These are phyloP conservation scores for Dothistroma septosporum DNA, from an alignment of 2,329 filamentous ascomycete species.

Conservation along the genomic window DNA sequence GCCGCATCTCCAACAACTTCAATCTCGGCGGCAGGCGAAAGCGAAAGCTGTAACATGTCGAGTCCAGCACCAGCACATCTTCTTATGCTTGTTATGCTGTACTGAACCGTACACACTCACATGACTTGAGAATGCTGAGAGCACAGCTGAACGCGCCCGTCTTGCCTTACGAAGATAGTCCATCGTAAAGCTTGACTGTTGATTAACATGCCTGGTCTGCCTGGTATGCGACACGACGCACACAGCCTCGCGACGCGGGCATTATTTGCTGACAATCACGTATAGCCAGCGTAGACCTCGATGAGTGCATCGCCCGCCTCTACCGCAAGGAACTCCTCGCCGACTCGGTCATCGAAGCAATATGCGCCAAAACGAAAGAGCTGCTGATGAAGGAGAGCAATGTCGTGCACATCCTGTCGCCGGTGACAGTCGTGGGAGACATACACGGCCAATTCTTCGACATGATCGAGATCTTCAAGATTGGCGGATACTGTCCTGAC, in stretches of 20 bases:
- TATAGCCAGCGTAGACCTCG: slow-evolving; percentile 88
- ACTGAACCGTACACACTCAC: background rate
- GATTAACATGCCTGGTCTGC: slow-evolving; percentile 47
- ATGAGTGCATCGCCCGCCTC: slow-evolving; percentile 94
- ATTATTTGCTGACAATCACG: slow-evolving; percentile 13
- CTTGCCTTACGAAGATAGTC: slow-evolving; percentile 19
- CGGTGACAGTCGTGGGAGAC: slow-evolving; percentile 95
- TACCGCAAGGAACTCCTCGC: slow-evolving; percentile 97
- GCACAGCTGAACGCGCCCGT: slow-evolving; percentile 12
- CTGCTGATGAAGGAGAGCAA: slow-evolving; percentile 99
- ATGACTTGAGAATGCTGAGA: slow-evolving; percentile 21
- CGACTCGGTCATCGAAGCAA: slow-evolving; percentile 96
- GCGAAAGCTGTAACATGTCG: background rate
- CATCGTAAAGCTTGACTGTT: slow-evolving; percentile 14
- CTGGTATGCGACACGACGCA: slow-evolving; percentile 38
- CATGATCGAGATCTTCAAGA: slow-evolving; percentile 98
- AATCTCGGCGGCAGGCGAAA: background rate
- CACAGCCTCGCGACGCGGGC: background rate
- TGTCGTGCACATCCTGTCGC: slow-evolving; percentile 92
- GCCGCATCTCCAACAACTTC: background rate
- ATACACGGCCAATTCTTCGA: slow-evolving; percentile 99
- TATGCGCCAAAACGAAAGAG: slow-evolving; percentile 99
- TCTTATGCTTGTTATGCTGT: background rate
- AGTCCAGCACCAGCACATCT: background rate
- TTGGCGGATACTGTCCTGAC: slow-evolving; percentile 93